phyloP scores from a whole-genome alignment of 2,329 filamentous ascomycete species.

The Lojkania enalia region DNA sequence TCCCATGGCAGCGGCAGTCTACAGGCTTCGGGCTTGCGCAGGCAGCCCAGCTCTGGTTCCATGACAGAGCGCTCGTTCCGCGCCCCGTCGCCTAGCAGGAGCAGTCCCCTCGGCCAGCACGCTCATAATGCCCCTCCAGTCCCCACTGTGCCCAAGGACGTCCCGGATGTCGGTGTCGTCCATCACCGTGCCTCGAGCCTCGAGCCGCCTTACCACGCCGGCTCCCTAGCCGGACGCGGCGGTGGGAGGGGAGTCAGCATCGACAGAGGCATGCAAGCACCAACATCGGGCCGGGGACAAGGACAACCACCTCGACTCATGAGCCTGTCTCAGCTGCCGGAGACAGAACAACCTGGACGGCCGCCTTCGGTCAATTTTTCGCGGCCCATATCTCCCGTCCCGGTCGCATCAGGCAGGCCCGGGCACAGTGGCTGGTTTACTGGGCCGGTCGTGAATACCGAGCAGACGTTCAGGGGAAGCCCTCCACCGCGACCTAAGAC shows the following conservation, averaged over 20 bases:
- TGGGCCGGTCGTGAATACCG: slow-evolving; percentile 40
- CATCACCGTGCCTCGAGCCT: slow-evolving; percentile 52
- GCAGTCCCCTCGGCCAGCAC: slow-evolving; percentile 23
- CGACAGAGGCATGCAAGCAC: slow-evolving; percentile 38
- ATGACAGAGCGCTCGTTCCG: slow-evolving; percentile 91
- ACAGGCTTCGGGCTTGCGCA: slow-evolving; percentile 41
- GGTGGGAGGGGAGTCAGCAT: slow-evolving; percentile 46
- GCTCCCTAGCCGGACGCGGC: slow-evolving; percentile 47
- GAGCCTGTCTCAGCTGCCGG: slow-evolving; percentile 48
- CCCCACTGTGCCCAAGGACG: slow-evolving; percentile 67
- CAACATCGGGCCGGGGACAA: slow-evolving; percentile 27
- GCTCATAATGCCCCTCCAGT: slow-evolving; percentile 69
- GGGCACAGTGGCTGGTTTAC: slow-evolving; percentile 44
- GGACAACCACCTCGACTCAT: slow-evolving; percentile 20
- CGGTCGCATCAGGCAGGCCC: slow-evolving; percentile 24
- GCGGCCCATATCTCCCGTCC: slow-evolving; percentile 53
- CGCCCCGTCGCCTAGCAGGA: slow-evolving; percentile 61
- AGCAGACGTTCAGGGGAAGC: slow-evolving; percentile 32
- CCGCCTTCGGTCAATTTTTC: slow-evolving; percentile 58
- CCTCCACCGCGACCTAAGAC: slow-evolving; percentile 33
- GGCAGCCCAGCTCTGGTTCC: slow-evolving; percentile 69
- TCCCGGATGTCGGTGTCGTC: slow-evolving; percentile 31
- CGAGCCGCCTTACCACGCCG: slow-evolving; percentile 53
- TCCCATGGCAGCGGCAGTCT: slow-evolving; percentile 61
- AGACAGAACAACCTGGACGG: slow-evolving; percentile 46